A percentile compares a stretch with the other conserved stretches of the same genome.
Evolutionary conservation across 768 basidiomycete species (phyloP).

Genomic region (Termitomyces sp.): DNA sequence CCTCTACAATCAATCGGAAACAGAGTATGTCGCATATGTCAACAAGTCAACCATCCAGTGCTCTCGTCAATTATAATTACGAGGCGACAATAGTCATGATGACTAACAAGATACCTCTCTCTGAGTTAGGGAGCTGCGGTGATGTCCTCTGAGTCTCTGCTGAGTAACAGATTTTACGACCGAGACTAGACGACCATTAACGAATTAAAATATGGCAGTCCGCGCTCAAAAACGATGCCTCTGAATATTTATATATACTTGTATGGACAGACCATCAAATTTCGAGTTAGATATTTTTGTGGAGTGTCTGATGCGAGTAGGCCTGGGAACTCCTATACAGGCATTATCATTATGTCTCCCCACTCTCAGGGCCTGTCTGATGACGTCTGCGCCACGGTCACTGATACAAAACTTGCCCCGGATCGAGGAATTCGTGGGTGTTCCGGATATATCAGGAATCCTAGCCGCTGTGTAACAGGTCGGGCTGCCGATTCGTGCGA

Average conservation of each 20-base stretch:
- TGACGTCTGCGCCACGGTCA: background rate
- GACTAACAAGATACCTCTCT: no score
- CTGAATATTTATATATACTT: background rate
- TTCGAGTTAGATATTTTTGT: background rate
- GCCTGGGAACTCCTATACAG: background rate
- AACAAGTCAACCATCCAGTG: background rate
- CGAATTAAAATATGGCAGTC: background rate
- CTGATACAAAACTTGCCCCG: no score
- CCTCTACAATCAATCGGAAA: background rate
- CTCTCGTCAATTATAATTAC: background rate
- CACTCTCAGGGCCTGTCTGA: background rate
- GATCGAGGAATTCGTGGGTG: no score
- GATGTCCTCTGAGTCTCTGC: background rate
- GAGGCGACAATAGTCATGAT: background rate
- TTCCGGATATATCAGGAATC: background rate
- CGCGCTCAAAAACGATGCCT: no score
- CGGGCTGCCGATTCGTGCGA: background rate
- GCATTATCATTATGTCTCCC: no score
- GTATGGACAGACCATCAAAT: background rate
- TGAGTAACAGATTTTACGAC: background rate
- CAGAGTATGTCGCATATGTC: background rate
- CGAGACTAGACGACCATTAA: background rate
- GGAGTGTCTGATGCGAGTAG: background rate
- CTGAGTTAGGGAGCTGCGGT: background rate
- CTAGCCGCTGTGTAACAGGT: no score